A percentile compares a stretch with the other conserved stretches of the same genome.
Evolutionary conservation across 345 rosid species (phyloP).

Genomic region (Raphanus sativus): DNA sequence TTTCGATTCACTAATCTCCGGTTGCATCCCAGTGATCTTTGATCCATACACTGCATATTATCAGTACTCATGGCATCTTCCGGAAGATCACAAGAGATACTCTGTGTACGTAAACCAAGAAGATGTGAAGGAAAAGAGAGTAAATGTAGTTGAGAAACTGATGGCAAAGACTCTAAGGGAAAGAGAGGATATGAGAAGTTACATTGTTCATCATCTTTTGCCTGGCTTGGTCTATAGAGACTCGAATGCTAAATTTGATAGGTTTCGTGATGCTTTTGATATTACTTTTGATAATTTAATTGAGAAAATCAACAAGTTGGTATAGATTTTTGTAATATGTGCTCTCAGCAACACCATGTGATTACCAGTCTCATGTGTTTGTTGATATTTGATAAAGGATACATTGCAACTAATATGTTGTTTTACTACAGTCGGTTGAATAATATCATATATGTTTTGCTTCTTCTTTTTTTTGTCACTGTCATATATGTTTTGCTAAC

Average conservation of each 20-base stretch:
- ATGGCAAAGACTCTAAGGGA: constrained; percentile 47
- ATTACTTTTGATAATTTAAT: constrained; percentile 26
- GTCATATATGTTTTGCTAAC: not conserved
- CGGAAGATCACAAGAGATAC: constrained; percentile 57
- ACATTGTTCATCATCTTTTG: constrained; percentile 55
- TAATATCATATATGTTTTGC: not conserved
- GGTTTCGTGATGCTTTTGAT: constrained; percentile 42
- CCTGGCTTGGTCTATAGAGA: constrained; percentile 63
- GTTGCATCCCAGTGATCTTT: constrained; percentile 76
- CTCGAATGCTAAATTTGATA: constrained; percentile 43
- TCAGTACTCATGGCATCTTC: constrained; percentile 85
- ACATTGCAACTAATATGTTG: not conserved
- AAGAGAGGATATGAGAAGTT: constrained; percentile 62
- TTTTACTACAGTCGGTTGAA: not conserved
- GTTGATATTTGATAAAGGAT: not conserved
- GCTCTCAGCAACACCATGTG: not conserved
- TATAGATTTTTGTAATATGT: not conserved
- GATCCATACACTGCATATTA: constrained; percentile 73
- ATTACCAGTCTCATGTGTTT: not conserved
- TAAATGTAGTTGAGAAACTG: constrained; percentile 53
- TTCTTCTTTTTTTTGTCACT: too few relatives aligned
- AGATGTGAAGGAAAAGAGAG: constrained; percentile 56
- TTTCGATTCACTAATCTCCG: constrained; percentile 71
- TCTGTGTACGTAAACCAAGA: constrained; percentile 64
- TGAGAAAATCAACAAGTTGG: constrained; percentile 5